A percentile compares a stretch with the other conserved stretches of the same genome.
Evolutionary conservation across 2,329 filamentous ascomycete species (phyloP).

Genomic region (Biscogniauxia marginata): DNA sequence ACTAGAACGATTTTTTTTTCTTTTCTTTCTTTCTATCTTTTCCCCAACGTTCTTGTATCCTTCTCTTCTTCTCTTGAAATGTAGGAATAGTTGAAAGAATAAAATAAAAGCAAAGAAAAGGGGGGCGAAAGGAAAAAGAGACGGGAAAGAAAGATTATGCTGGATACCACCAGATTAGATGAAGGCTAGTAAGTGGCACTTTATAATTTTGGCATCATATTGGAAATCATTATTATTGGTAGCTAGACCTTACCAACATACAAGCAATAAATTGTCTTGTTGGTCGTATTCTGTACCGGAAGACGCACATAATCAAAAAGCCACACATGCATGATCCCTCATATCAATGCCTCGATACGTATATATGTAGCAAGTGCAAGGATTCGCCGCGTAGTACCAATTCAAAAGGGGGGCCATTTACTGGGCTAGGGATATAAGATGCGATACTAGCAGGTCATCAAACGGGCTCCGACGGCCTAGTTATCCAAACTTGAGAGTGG

Average conservation of each 20-base stretch:
- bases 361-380: background rate
- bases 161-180: background rate
- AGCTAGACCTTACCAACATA: no score
- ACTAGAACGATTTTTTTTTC: background rate
- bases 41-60: background rate
- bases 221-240: background rate
- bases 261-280: no score
- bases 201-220: background rate
- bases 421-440: background rate
- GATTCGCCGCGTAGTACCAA: background rate
- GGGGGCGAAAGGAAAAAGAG: no score
- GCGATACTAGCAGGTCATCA: background rate
- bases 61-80: background rate
- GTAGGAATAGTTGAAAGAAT: background rate
- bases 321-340: background rate
- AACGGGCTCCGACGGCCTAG: background rate
- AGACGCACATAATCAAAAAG: background rate
- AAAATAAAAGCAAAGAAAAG: background rate
- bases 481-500: background rate
- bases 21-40: background rate
- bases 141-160: background rate
- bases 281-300: background rate
- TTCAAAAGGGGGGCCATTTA: background rate
- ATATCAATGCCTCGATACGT: background rate
- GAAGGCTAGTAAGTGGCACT: background rate